Evolutionary conservation across 495 filamentous ascomycete genomes (phyloP).

Genomic region (Aspergillus sparsus): DNA sequence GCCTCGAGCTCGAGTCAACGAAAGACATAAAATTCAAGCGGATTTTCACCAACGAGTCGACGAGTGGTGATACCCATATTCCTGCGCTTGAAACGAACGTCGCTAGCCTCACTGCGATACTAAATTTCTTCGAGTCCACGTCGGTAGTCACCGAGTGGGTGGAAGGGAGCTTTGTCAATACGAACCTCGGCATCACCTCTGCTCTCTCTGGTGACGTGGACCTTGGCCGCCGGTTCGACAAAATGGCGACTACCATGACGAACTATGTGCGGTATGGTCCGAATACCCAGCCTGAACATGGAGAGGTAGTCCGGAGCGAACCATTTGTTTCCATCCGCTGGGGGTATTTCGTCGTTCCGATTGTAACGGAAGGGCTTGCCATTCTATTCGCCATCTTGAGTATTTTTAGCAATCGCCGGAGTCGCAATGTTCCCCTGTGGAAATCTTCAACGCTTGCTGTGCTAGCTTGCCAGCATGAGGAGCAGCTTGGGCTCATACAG

Average conservation of each 20-base stretch:
- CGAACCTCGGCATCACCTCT: slow-evolving; percentile 16
- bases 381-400: slow-evolving; percentile 24
- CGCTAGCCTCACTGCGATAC: slow-evolving; percentile 11
- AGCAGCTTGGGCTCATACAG: slow-evolving; percentile 19
- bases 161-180: slow-evolving; percentile 18
- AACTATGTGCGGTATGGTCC: slow-evolving; percentile 22
- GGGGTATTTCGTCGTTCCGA: slow-evolving; percentile 24
- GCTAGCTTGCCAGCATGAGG: slow-evolving; percentile 23
- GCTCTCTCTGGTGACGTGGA: slow-evolving; percentile 19
- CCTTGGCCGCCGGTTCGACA: slow-evolving; percentile 16
- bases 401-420: slow-evolving; percentile 22
- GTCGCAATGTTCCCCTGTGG: slow-evolving; percentile 24
- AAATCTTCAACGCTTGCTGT: slow-evolving; percentile 28
- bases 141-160: slow-evolving; percentile 19
- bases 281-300: slow-evolving; percentile 13
- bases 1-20: neutral
- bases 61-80: slow-evolving; percentile 1
- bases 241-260: slow-evolving; percentile 26
- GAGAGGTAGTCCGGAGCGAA: slow-evolving; percentile 18
- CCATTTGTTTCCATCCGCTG: slow-evolving; percentile 23
- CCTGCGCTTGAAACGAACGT: slow-evolving; percentile 9
- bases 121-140: slow-evolving; percentile 19
- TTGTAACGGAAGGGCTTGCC: slow-evolving; percentile 19
- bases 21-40: neutral
- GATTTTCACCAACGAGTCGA: slow-evolving; percentile 6